Evolutionary conservation across 805 yeast species (phyloP).

Genomic region (Candida ficus): DNA sequence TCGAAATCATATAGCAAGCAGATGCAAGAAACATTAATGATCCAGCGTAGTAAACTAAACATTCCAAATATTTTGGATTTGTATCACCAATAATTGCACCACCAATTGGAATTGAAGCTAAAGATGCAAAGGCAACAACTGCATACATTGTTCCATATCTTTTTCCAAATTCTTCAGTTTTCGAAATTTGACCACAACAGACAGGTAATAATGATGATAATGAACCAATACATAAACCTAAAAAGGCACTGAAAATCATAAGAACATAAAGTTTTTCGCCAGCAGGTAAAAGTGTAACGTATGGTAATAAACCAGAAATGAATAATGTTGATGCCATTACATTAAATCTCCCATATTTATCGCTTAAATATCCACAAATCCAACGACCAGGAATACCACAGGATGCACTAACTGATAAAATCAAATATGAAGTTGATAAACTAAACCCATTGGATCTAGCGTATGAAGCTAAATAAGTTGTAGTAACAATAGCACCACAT

Average conservation of each 20-base stretch:
- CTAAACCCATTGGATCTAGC: slow-evolving; percentile 40
- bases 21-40: slow-evolving; percentile 34
- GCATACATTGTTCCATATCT: slow-evolving; percentile 55
- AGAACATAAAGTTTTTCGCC: slow-evolving; percentile 32
- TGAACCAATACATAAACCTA: slow-evolving; percentile 52
- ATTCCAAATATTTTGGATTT: slow-evolving; percentile 30
- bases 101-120: slow-evolving; percentile 46
- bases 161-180: slow-evolving; percentile 46
- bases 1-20: slow-evolving; percentile 37
- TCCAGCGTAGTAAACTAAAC: slow-evolving; percentile 30
- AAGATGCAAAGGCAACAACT: slow-evolving; percentile 48
- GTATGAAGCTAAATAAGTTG: slow-evolving; percentile 48
- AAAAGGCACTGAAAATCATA: slow-evolving; percentile 43
- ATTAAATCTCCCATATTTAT: slow-evolving; percentile 46
- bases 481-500: slow-evolving; percentile 36
- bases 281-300: slow-evolving; percentile 34
- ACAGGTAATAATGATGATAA: slow-evolving; percentile 52
- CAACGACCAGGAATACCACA: slow-evolving; percentile 40
- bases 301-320: slow-evolving; percentile 26
- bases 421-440: slow-evolving; percentile 34
- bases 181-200: slow-evolving; percentile 53
- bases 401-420: slow-evolving; percentile 40
- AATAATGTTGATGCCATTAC: slow-evolving; percentile 36
- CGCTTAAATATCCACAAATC: slow-evolving; percentile 37
- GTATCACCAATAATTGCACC: slow-evolving; percentile 43